Percentiles rank a stretch among this genome's conserved stretches.
phyloP scores from a whole-genome alignment of 805 yeast species.

The Cyberlindnera galapagoensis region DNA sequence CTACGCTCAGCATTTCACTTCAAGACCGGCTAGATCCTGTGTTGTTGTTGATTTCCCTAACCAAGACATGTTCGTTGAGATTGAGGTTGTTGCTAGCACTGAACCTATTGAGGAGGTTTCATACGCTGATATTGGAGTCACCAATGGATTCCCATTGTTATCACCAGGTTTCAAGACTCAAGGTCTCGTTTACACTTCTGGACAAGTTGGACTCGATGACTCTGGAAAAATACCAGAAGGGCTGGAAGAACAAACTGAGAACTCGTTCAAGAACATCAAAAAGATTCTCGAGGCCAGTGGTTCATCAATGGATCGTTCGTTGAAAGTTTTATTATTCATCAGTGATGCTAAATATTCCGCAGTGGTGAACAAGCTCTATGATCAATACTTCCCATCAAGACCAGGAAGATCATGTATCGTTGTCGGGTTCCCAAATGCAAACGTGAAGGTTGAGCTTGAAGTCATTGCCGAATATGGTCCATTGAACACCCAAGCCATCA shows the following conservation, averaged over 20 bases:
- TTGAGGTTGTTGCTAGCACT: slow-evolving; percentile 39
- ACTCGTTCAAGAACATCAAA: slow-evolving; percentile 37
- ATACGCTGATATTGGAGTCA: slow-evolving; percentile 29
- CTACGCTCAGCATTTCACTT: slow-evolving; percentile 39
- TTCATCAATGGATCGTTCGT: slow-evolving; percentile 37
- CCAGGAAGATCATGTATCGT: slow-evolving; percentile 52
- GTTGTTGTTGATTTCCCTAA: slow-evolving; percentile 47
- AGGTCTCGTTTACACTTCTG: slow-evolving; percentile 44
- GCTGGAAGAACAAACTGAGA: slow-evolving; percentile 38
- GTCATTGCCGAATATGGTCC: slow-evolving; percentile 32
- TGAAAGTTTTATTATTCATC: slow-evolving; percentile 46
- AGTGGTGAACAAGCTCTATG: slow-evolving; percentile 40
- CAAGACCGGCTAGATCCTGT: slow-evolving; percentile 49
- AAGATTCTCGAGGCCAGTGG: slow-evolving; percentile 38
- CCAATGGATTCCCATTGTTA: slow-evolving; percentile 25
- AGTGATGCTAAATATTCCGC: slow-evolving; percentile 36
- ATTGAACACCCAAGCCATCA: slow-evolving; percentile 2
- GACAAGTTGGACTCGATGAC: slow-evolving; percentile 37
- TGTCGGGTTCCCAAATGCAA: slow-evolving; percentile 44
- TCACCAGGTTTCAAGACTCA: slow-evolving; percentile 36
- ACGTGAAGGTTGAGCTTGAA: slow-evolving; percentile 47
- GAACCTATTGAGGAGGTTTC: slow-evolving; percentile 21
- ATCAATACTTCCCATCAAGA: slow-evolving; percentile 36
- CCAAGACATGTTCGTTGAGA: slow-evolving; percentile 42
- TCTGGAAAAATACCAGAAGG: slow-evolving; percentile 34